Evolutionary conservation across 306 rosid genomes (phyloP), one percentile per base, ranked within the genome.

Genomic region (Castanospermum australe): DNA sequence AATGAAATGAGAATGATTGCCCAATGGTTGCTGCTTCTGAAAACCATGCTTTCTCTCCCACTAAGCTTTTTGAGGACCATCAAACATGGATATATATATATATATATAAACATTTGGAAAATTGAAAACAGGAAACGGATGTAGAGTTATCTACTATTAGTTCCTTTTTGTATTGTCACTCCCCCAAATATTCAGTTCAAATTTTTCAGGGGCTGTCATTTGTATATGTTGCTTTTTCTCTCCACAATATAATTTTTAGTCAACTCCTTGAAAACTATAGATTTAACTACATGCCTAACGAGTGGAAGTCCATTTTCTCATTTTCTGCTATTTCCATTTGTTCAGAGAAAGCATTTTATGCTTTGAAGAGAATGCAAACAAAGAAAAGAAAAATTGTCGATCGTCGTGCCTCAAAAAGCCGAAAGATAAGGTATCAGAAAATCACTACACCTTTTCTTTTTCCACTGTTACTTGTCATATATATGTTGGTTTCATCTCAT

Each of bases 341-440:
- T 63, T 28, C 90, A 94, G 95, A 92, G 77, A 63, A 91, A 2
- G 91, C 91, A 35, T 64, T 92, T 42, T 88, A 91, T 86, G 90
- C 95, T 35, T 70, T 89, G 82, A 89, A 88, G 64, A 88, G 80
- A 79, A 60, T 64, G 84, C 99, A 89, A 78, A 79, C 88, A 6
- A 94, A 94, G 88, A 94, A 94, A 87, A 82, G 97, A 77, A 94
- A 94, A 81, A 82, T 89, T 9, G 97, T 94, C 0, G 97, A 94
- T 77, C 90, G 97, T 21, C 94, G 95, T 3, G 99, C 97, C 51
- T 92, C 97, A 9, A 94, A 92, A 89, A 86, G 93, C 82, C 97
- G 98, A 33, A 94, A 94, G 88, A 92, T 94, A 86, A 89, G 97
- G 99, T 94, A 86, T 63, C 9, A 8, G 33, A 51, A 51, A 32